Base-by-base conservation (phyloP, 768 basidiomycete genomes). In the Galerina marginata region DNA sequence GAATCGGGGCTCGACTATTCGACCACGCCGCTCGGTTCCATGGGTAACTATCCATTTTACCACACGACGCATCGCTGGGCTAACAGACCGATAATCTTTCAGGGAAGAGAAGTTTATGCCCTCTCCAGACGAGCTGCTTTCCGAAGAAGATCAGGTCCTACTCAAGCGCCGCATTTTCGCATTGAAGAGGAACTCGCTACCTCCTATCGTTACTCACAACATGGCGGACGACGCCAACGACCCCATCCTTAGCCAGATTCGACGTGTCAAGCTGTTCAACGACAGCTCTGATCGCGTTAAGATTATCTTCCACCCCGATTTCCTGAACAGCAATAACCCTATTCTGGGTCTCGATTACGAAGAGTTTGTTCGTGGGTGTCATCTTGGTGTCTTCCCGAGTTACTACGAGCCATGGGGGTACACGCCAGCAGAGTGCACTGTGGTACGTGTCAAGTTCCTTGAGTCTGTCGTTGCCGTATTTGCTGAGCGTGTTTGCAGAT, bases 331-430 rank as follows among this genome's bases (percentile, higher is more conserved):
- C 61, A 98, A 96, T 77, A 98, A 99, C 77, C 97, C 97, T 0
- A 97, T 99, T 55, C 79, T 99, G 16, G 96, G 95, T 2, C 82
- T 99, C 60, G 97, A 99, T 72, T 99, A 99, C 73, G 97, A 99
- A 75, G 97, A 99, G 77, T 99, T 99, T 70, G 97, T 99, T 39
- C 82, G 97, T 64, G 97, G 97, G 1, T 98, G 96, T 71, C 97
- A 99, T 80, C 79, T 99, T 50, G 97, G 97, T 49, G 96, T 99
- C 42, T 99, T 99, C 85, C 96, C 97, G 2, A 93, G 91, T 65
- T 99, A 98, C 71, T 98, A 97, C 72, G 93, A 96, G 77, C 94
- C 94, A 3, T 95, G 93, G 93, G 93, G 93, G 0, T 97, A 97
- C 71, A 97, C 95, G 1, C 96, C 96, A 0, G 96, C 96, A 1